Evolutionary conservation across 2,329 filamentous ascomycete genomes (phyloP).

Genomic region (Penicillium paneum): DNA sequence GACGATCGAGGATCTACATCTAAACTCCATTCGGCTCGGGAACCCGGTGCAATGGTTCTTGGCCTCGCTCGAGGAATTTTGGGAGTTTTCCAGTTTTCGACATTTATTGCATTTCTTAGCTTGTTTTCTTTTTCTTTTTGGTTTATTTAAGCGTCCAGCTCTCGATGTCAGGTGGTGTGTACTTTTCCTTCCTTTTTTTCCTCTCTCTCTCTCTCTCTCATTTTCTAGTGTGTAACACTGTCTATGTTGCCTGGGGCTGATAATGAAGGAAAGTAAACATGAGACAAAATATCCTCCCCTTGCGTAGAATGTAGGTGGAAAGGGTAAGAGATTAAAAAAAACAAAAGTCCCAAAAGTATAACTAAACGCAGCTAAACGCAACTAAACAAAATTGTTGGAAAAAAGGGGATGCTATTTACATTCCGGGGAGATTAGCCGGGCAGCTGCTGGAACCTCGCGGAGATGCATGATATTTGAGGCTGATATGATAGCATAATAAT

Average conservation of each 20-base stretch:
- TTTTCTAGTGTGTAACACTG: slow-evolving; percentile 23
- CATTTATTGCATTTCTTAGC: background rate
- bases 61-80: background rate
- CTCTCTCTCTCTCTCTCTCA: slow-evolving; percentile 5
- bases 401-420: slow-evolving; percentile 8
- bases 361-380: background rate
- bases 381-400: background rate
- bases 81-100: background rate
- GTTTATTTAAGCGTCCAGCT: slow-evolving; percentile 6
- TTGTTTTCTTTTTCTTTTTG: background rate
- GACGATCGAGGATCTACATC: slow-evolving; percentile 24
- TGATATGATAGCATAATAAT: background rate
- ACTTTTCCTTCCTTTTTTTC: slow-evolving; percentile 6
- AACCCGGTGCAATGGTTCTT: slow-evolving; percentile 23
- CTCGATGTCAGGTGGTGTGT: slow-evolving; percentile 10
- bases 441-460: slow-evolving; percentile 12
- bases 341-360: background rate
- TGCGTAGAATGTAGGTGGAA: slow-evolving; percentile 8
- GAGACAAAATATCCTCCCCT: slow-evolving; percentile 14
- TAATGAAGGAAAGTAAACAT: slow-evolving; percentile 15
- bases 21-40: slow-evolving; percentile 25
- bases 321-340: background rate
- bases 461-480: background rate
- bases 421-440: slow-evolving; percentile 16
- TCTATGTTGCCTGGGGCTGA: slow-evolving; percentile 21